Evolutionary conservation across 1,139 yeast species (phyloP), one percentile per base, ranked within the genome.

Genomic region (Lodderomyces beijingensis): DNA sequence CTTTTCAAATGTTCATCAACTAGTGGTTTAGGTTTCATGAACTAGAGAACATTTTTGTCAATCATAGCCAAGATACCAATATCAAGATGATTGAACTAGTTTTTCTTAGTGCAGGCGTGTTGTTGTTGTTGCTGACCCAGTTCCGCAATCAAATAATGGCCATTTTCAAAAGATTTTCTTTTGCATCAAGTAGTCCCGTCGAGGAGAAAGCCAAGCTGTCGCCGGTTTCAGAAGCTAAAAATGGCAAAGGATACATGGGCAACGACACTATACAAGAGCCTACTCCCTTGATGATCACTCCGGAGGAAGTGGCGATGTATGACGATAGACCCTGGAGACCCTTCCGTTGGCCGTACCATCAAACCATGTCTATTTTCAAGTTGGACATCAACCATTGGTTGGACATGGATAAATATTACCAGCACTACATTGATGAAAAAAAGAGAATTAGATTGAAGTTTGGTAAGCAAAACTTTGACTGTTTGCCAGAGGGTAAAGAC

Each of bases 271-370:
- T 53, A 12, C 79, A 77, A 8, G 58, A 57, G 30, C 82, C 84
- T 16, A 69, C 77, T 0, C 85, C 87, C 2, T 58, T 80, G 28
- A 61, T 63, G 58, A 70, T 81, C 30, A 79, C 84, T 0, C 84
- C 85, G 1, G 86, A 80, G 25, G 77, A 77, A 45, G 84, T 80
- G 10, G 58, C 62, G 40, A 70, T 65, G 16, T 78, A 79, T 49
- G 85, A 80, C 43, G 88, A 79, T 46, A 66, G 88, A 51, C 87
- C 88, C 10, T 81, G 89, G 88, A 65, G 89, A 53, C 87, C 88
- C 3, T 81, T 81, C 56, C 62, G 88, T 48, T 79, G 84, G 81
- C 88, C 88, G 15, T 80, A 80, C 49, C 87, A 80, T 51, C 89
- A 81, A 55, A 81, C 88, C 2, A 81, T 81, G 89, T 74, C 83